A percentile compares a stretch with the other conserved stretches of the same genome.
Conservation (phyloP, 306 rosid genomes). For the Cicer chorassanicum region DNA sequence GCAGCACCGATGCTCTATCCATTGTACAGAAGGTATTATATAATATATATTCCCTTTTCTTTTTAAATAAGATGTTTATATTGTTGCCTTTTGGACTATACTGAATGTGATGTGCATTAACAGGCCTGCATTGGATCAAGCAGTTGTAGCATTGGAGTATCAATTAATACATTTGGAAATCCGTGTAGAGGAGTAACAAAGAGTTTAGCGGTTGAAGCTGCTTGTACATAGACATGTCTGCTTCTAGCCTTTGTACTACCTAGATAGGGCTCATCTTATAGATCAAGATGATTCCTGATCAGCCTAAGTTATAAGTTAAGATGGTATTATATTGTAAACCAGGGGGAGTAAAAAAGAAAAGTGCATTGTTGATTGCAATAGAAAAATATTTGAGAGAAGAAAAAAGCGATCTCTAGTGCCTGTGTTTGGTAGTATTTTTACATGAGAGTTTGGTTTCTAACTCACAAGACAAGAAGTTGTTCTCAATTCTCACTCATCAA, state of each 20-base stretch:
- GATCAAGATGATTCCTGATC: slow-evolving; percentile 43
- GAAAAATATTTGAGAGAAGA: neutral
- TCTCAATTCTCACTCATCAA: neutral
- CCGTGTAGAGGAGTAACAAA: slow-evolving; percentile 74
- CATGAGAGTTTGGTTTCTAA: neutral
- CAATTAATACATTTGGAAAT: slow-evolving; percentile 64
- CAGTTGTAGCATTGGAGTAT: slow-evolving; percentile 68
- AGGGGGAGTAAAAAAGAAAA: neutral
- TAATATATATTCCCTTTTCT: neutral
- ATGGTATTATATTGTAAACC: slow-evolving; percentile 26
- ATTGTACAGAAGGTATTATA: slow-evolving; percentile 69
- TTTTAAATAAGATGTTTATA: neutral
- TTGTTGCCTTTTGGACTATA: slow-evolving; percentile 12
- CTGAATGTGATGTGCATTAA: slow-evolving; percentile 10
- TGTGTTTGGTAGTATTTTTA: slow-evolving; percentile 8
- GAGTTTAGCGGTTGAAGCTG: slow-evolving; percentile 91
- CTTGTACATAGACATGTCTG: slow-evolving; percentile 56
- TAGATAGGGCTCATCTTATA: neutral
- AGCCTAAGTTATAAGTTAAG: neutral
- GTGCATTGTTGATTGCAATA: neutral
- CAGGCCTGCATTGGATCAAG: slow-evolving; percentile 91
- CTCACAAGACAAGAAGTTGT: neutral
- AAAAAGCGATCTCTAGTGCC: neutral
- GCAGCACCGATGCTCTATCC: slow-evolving; percentile 64
- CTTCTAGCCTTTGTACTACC: slow-evolving; percentile 23